Evolutionary conservation across 2,329 filamentous ascomycete species (phyloP).

Genomic region (Fusarium abutilonis): DNA sequence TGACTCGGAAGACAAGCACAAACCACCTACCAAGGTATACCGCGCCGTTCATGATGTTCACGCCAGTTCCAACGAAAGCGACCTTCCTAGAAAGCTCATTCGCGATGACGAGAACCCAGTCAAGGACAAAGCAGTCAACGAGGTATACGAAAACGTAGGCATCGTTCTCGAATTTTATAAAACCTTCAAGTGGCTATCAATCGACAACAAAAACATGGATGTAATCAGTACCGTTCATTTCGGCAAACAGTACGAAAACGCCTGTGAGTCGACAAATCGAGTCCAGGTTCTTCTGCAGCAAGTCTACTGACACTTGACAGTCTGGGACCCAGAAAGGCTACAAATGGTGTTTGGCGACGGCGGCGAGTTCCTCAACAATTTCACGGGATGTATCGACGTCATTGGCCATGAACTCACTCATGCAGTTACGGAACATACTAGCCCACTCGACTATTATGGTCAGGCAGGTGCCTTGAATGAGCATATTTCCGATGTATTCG

Average conservation of each 20-base stretch:
- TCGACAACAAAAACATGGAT: slow-evolving; percentile 61
- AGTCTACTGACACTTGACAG: slow-evolving; percentile 36
- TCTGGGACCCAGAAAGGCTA: slow-evolving; percentile 60
- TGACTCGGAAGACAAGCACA: slow-evolving; percentile 31
- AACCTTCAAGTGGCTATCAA: slow-evolving; percentile 61
- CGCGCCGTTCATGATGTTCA: slow-evolving; percentile 59
- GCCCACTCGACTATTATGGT: slow-evolving; percentile 60
- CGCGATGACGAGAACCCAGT: slow-evolving; percentile 56
- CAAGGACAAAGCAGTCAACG: slow-evolving; percentile 57
- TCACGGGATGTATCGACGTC: slow-evolving; percentile 63
- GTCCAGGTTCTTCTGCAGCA: no score
- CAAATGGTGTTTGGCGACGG: slow-evolving; percentile 69
- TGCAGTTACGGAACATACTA: slow-evolving; percentile 62
- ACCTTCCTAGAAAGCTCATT: slow-evolving; percentile 56
- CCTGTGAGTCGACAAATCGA: slow-evolving; percentile 51
- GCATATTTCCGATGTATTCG: slow-evolving; percentile 65
- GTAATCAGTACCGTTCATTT: slow-evolving; percentile 65
- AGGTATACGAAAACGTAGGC: slow-evolving; percentile 62
- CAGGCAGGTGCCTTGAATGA: slow-evolving; percentile 67
- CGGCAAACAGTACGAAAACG: slow-evolving; percentile 60
- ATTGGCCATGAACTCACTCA: slow-evolving; percentile 68
- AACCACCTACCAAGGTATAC: slow-evolving; percentile 38
- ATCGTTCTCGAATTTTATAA: slow-evolving; percentile 61
- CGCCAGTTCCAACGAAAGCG: slow-evolving; percentile 49
- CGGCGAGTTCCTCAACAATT: slow-evolving; percentile 61